These are phyloP conservation scores for Penicillium paradoxum DNA, from an alignment of 495 filamentous ascomycete genomes.

Conservation along the genomic window DNA sequence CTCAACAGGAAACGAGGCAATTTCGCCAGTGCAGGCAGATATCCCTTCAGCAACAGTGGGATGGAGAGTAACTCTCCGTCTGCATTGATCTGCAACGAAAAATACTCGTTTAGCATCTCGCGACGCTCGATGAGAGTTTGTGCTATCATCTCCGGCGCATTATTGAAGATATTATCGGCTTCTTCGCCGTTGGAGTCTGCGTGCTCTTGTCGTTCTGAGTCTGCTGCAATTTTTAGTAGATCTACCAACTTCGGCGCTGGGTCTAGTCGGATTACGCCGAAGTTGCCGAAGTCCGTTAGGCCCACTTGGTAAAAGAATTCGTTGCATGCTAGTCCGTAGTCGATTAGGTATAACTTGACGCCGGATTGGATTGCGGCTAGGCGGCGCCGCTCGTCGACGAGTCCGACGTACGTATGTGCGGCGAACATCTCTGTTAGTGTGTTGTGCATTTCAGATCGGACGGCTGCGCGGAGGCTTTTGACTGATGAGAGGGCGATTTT, in stretches of 20 bases:
- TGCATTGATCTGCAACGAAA: constrained; percentile 74
- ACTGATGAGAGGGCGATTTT: constrained; percentile 72
- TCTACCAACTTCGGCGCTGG: constrained; percentile 67
- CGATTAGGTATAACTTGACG: constrained; percentile 87
- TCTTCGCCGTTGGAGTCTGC: constrained; percentile 28
- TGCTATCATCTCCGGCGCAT: constrained; percentile 58
- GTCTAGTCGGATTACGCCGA: constrained; percentile 75
- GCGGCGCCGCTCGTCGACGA: constrained; percentile 82
- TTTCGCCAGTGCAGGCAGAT: constrained; percentile 78
- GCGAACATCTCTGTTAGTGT: constrained; percentile 85
- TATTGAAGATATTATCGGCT: constrained; percentile 58
- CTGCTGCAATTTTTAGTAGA: constrained; percentile 67
- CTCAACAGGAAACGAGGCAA: constrained; percentile 84
- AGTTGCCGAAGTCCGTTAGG: constrained; percentile 94
- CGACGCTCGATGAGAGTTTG: constrained; percentile 63
- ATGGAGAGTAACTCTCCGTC: constrained; percentile 72
- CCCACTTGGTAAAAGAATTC: constrained; percentile 98
- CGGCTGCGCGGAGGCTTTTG: constrained; percentile 71
- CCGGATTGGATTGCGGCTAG: constrained; percentile 90
- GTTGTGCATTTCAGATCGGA: constrained; percentile 83
- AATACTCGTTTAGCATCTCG: constrained; percentile 91
- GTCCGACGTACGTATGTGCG: constrained; percentile 86
- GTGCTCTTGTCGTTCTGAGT: constrained; percentile 49
- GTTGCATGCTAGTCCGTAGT: constrained; percentile 82
- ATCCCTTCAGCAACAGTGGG: constrained; percentile 84